Conservation (phyloP, 768 basidiomycete genomes). For the Galerina sulciceps region DNA sequence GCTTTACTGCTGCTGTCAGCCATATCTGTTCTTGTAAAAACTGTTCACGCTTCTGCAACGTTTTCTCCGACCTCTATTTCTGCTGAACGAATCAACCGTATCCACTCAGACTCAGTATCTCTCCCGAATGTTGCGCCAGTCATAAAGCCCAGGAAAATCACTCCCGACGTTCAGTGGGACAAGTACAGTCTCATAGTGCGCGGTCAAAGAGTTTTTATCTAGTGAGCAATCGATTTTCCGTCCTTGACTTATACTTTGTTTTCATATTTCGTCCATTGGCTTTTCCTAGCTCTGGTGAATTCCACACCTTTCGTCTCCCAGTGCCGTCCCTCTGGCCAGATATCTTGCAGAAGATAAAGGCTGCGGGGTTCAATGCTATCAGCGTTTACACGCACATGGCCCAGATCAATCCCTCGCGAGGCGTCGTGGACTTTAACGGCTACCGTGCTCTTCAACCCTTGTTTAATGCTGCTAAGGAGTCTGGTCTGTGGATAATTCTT, state of each 20-base stretch:
- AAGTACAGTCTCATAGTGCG: constrained; percentile 72
- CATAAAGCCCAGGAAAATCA: background rate
- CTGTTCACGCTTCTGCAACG: too few species aligned
- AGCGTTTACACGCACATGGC: constrained; percentile 86
- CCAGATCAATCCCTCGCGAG: constrained; percentile 72
- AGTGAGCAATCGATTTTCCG: constrained; percentile 44
- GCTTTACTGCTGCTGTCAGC: too few species aligned
- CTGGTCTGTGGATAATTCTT: constrained; percentile 79
- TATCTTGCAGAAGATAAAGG: constrained; percentile 80
- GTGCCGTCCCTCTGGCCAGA: constrained; percentile 83
- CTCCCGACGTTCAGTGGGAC: constrained; percentile 48
- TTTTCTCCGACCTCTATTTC: too few species aligned
- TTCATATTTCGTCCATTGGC: background rate
- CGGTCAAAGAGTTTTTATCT: constrained; percentile 71
- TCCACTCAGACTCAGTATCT: too few species aligned
- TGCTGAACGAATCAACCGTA: too few species aligned
- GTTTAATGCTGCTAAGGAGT: constrained; percentile 71
- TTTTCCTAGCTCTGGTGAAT: constrained; percentile 72
- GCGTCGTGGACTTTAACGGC: constrained; percentile 72
- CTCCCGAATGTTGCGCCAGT: background rate
- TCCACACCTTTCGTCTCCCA: constrained; percentile 84
- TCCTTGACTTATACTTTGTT: background rate
- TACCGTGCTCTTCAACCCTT: constrained; percentile 73
- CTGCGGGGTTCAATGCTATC: constrained; percentile 77
- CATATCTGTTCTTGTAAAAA: too few species aligned